Base-by-base conservation (phyloP, 2,329 filamentous ascomycete genomes). In the Lizonia empirigonia region DNA sequence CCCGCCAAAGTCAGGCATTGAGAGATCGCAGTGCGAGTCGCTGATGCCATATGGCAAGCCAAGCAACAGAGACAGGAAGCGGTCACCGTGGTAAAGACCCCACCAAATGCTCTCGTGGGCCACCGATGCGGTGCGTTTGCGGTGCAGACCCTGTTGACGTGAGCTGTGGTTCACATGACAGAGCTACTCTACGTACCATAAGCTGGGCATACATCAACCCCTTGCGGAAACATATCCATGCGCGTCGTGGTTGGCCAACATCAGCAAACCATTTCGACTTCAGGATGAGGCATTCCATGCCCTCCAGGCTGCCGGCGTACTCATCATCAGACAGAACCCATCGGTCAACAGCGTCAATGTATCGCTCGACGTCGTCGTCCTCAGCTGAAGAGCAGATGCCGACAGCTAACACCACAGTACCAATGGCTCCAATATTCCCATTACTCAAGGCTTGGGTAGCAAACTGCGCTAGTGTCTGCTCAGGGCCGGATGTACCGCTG, bases 201-300 rank as follows among this genome's bases (percentile, higher is more conserved):
- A 85, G 68, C 52, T 84, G 75, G 6, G 77, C 77, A 50, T 79
- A 77, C 59, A 78, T 79, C 30, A 85, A 70, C 3, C 77, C 82
- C 32, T 78, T 75, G 10, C 82, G 77, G 32, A 75, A 74, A 7
- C 76, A 65, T 5, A 82, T 69, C 83, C 82, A 85, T 1, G 80
- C 77, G 55, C 78, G 76, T 27, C 80, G 77, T 9, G 83, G 81
- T 33, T 79, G 77, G 2, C 82, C 83, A 53, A 82, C 77, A 49
- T 83, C 80, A 42, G 82, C 70, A 54, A 81, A 79, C 54, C 80
- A 76, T 59, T 83, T 84, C 10, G 76, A 73, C 32, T 78, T 73
- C 10, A 85, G 63, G 39, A 79, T 69, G 33, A 81, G 72, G 40
- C 77, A 80, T 61, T 85, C 81, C 48, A 85, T 74, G 3, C 78